A percentile compares a stretch with the other conserved stretches of the same genome.
phyloP scores from a whole-genome alignment of 257 asterid genomes.

The Lantana camara region DNA sequence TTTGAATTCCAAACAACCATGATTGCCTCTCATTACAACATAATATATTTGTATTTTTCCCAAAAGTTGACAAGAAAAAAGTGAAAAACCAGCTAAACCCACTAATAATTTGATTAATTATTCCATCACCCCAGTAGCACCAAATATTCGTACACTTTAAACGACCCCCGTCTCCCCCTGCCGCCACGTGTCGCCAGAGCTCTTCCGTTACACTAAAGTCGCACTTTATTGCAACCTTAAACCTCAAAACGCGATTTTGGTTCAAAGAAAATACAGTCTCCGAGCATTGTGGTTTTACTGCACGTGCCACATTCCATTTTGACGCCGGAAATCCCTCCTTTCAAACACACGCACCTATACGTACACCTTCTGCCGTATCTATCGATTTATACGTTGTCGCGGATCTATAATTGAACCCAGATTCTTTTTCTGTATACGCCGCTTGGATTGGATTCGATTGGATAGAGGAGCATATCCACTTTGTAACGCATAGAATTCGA shows the following conservation, averaged over 20 bases:
- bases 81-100: not conserved
- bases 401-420: constrained; percentile 36
- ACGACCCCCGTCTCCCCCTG: not conserved
- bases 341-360: constrained; percentile 33
- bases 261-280: constrained; percentile 27
- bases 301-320: constrained; percentile 60
- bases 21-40: constrained; percentile 8
- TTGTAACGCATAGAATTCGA: constrained; percentile 25
- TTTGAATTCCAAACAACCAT: too few relatives aligned
- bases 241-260: not conserved
- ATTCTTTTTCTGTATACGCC: constrained; percentile 4
- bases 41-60: constrained; percentile 10
- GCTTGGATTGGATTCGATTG: not conserved
- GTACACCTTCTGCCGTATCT: constrained; percentile 18
- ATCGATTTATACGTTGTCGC: constrained; percentile 16
- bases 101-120: not conserved
- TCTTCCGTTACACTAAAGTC: not conserved
- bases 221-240: not conserved
- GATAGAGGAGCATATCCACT: constrained; percentile 23
- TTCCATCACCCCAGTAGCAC: constrained; percentile 18
- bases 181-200: constrained; percentile 29
- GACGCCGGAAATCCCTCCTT: constrained; percentile 69
- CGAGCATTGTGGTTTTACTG: constrained; percentile 19
- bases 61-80: not conserved
- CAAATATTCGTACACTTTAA: constrained; percentile 20